Evolutionary conservation across 768 basidiomycete species (phyloP), one percentile per base, ranked within the genome.

Genomic region (Cyclocybe aegerita): DNA sequence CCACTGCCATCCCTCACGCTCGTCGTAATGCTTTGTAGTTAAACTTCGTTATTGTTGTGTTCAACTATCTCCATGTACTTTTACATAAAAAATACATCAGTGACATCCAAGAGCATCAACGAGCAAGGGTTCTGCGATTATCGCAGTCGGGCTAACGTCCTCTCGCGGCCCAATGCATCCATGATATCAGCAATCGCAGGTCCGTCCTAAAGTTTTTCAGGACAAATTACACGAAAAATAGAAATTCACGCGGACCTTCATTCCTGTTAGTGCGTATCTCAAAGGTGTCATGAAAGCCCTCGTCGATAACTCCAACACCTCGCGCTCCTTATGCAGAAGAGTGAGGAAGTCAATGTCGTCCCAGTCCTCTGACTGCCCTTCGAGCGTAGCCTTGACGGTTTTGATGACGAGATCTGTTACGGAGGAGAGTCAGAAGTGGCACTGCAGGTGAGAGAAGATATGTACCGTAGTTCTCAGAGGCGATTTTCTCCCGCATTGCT

Each of bases 261-360:
- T 81, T 2, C 86, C 94, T 1, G 88, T 93, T 57, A 97, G 63
- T 3, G 87, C 88, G 61, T 90, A 81, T 46, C 95, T 70, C 44
- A 96, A 66, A 0, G 82, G 77, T 1, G 79, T 85, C 83, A 94
- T 86, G 57, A 91, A 82, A 15, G 70, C 57, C 45, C 79, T 85
- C 39, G 67, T 67, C 45, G 75, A 70, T 9, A 80, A 49, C 2
- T 65, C 68, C 1, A 73, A 58, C 31, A 59, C 63, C 32, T 72
- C 66, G 32, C 71, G 74, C 55, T 76, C 76, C 9, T 73, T 67
- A 23, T 81, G 75, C 7, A 87, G 60, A 4, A 76, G 42, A 10
- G 50, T 44, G 2, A 55, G 37, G 16, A 66, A 56, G 29, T 64
- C 58, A 9, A 63, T 47, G 39, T 61, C 57, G 29, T 61, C 58